Base-by-base conservation (phyloP, 345 rosid genomes). In the Ceriops tagal region DNA sequence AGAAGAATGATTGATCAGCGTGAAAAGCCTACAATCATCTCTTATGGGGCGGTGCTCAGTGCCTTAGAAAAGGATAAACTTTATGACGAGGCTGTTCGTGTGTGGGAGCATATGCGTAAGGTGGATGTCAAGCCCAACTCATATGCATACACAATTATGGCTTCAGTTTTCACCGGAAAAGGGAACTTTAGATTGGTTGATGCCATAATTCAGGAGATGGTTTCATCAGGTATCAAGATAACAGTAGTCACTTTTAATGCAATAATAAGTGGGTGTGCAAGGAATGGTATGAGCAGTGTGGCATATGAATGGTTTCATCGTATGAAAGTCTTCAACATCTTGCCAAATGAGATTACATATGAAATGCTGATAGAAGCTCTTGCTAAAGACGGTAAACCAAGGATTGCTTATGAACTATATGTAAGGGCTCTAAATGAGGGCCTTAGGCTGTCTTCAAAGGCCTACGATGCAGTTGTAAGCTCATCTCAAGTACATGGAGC, bases 301-400 rank as follows among this genome's bases (percentile, higher is more conserved):
- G 97, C 95, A 9, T 93, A 89, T 30, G 98, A 89, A 66, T 93
- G 98, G 98, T 89, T 91, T 80, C 88, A 88, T 64, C 88, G 90
- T 3, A 84, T 93, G 96, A 82, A 77, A 84, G 78, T 75, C 53
- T 84, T 88, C 27, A 79, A 81, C 31, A 79, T 93, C 65, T 21
- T 76, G 16, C 92, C 93, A 18, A 86, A 91, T 7, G 91, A 88
- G 78, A 88, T 93, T 53, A 87, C 88, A 6, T 89, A 86, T 6
- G 92, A 83, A 79, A 81, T 84, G 96, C 78, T 93, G 80, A 84
- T 91, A 16, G 88, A 88, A 79, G 91, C 82, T 30, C 88, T 91
- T 8, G 89, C 88, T 5, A 86, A 81, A 43, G 96, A 87, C 59
- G 91, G 87, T 10, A 89, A 93, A 70, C 97, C 98, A 11, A 89